Evolutionary conservation across 768 basidiomycete species (phyloP).

Genomic region (Macrolepiota dolichaula): DNA sequence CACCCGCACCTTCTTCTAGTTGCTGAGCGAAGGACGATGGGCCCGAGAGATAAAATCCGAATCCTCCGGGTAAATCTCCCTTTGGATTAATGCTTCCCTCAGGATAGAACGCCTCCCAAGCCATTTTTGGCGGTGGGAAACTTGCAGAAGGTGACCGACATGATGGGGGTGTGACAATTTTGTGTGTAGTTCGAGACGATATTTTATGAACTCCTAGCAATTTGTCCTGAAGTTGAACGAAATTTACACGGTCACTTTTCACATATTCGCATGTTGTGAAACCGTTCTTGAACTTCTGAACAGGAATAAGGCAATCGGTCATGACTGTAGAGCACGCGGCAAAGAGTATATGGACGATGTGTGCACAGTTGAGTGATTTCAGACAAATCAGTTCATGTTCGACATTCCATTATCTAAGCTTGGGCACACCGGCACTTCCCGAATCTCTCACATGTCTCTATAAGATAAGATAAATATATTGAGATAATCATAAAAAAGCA

Average conservation of each 20-base stretch:
- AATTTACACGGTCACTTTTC: constrained; percentile 17
- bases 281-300: constrained; percentile 28
- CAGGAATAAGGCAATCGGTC: constrained; percentile 21
- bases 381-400: too few species aligned
- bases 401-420: too few species aligned
- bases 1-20: constrained; percentile 38
- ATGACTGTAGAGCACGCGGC: background rate
- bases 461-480: too few species aligned
- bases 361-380: too few species aligned
- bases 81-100: constrained; percentile 60
- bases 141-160: background rate
- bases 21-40: constrained; percentile 37
- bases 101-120: constrained; percentile 65
- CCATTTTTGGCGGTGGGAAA: constrained; percentile 23
- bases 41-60: constrained; percentile 67
- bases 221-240: constrained; percentile 36
- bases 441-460: too few species aligned
- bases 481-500: too few species aligned
- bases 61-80: constrained; percentile 52
- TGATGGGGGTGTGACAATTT: constrained; percentile 23
- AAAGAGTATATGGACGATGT: background rate
- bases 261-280: constrained; percentile 38
- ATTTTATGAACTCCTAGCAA: constrained; percentile 49
- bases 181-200: constrained; percentile 31
- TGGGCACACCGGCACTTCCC: too few species aligned